Conservation (phyloP, 306 rosid species). For the Corylus heterophylla region DNA sequence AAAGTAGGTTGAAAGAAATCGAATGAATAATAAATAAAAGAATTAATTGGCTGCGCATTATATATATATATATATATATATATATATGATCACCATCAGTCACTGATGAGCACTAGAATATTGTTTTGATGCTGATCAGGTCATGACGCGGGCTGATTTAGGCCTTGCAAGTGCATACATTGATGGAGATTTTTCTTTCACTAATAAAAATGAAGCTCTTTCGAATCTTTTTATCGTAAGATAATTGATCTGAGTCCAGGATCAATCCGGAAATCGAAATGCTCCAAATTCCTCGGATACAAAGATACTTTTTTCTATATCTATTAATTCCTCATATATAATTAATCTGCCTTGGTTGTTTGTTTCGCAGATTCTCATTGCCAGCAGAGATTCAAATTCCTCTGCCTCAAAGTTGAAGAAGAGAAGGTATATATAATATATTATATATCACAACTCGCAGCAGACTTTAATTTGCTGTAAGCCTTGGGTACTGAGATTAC, state of each 20-base stretch:
- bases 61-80: too few relatives aligned
- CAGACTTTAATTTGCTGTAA: not conserved
- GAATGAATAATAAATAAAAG: too few relatives aligned
- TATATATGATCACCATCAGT: not conserved
- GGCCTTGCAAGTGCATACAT: slow-evolving; percentile 93
- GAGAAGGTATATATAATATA: slow-evolving; percentile 46
- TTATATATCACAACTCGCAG: not conserved
- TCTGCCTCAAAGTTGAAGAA: slow-evolving; percentile 45
- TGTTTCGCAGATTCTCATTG: slow-evolving; percentile 73
- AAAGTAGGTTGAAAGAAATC: too few relatives aligned
- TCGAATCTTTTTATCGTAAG: slow-evolving; percentile 60
- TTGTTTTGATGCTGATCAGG: slow-evolving; percentile 41
- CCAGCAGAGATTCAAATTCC: slow-evolving; percentile 65
- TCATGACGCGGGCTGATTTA: slow-evolving; percentile 84
- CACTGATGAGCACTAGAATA: not conserved
- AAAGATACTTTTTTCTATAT: too few relatives aligned
- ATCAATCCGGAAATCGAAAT: not conserved
- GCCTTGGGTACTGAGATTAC: not conserved
- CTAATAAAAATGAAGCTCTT: slow-evolving; percentile 73
- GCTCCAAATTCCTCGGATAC: not conserved
- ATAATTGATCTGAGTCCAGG: not conserved
- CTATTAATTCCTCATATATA: not conserved
- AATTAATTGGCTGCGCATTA: too few relatives aligned
- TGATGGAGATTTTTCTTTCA: slow-evolving; percentile 70
- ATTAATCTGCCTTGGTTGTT: not conserved